These are phyloP conservation scores for Coemansia sp. DNA, from an alignment of 192 early-diverging fungal species.

Conservation along the genomic window DNA sequence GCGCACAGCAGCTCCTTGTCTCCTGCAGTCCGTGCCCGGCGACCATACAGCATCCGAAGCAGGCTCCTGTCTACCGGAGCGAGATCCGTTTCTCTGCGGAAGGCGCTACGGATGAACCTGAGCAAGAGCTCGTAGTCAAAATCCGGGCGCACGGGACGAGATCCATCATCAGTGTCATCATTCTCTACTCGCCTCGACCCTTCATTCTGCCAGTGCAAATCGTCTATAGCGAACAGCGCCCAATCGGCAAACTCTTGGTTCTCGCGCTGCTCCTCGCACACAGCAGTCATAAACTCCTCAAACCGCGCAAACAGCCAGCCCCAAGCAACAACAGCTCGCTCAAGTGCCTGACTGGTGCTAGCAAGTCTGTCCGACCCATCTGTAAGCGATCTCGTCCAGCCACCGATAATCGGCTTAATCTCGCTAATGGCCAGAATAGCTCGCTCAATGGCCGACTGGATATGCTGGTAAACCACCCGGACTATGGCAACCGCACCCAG, in stretches of 20 bases:
- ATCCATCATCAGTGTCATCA: constrained; percentile 29
- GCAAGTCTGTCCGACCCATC: background rate
- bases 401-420: constrained; percentile 15
- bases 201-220: constrained; percentile 46
- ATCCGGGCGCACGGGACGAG: constrained; percentile 31
- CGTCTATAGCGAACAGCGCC: constrained; percentile 36
- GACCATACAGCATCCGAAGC: background rate
- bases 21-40: background rate
- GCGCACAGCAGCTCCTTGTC: background rate
- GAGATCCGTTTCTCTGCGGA: constrained; percentile 5
- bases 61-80: background rate
- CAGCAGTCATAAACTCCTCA: constrained; percentile 16
- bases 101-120: constrained; percentile 29
- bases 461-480: constrained; percentile 35
- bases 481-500: constrained; percentile 28
- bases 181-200: constrained; percentile 23
- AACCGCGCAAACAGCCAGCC: constrained; percentile 36
- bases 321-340: constrained; percentile 23
- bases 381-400: background rate
- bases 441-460: constrained; percentile 33
- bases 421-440: constrained; percentile 17
- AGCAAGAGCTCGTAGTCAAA: constrained; percentile 36
- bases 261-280: constrained; percentile 36
- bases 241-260: constrained; percentile 48
- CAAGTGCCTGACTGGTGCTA: background rate